phyloP scores from a whole-genome alignment of 2,329 filamentous ascomycete species.

The Colletotrichum siamense region DNA sequence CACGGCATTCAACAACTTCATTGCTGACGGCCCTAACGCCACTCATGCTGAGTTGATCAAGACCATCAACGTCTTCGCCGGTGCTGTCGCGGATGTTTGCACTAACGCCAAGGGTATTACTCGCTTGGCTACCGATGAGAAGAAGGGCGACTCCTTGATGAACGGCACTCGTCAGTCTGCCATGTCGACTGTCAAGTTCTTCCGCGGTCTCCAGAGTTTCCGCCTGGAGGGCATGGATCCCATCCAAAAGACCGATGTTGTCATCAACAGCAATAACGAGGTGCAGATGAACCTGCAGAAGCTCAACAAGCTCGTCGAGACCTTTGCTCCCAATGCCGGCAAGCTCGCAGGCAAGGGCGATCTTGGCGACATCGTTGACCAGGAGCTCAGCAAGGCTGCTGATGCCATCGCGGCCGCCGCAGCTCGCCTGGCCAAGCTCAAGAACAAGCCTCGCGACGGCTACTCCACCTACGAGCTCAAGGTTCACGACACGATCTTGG shows the following conservation, averaged over 20 bases:
- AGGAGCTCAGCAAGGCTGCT: slow-evolving; percentile 89
- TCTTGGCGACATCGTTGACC: slow-evolving; percentile 90
- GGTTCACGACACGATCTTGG: slow-evolving; percentile 94
- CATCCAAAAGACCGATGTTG: slow-evolving; percentile 92
- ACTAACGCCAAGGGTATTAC: slow-evolving; percentile 96
- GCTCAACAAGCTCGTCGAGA: slow-evolving; percentile 90
- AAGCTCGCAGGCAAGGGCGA: slow-evolving; percentile 85
- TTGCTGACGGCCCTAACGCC: slow-evolving; percentile 93
- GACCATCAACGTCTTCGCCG: slow-evolving; percentile 87
- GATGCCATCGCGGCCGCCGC: slow-evolving; percentile 94
- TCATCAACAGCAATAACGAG: slow-evolving; percentile 97
- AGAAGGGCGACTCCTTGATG: slow-evolving; percentile 87
- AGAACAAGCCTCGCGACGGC: slow-evolving; percentile 94
- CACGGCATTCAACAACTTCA: slow-evolving; percentile 97
- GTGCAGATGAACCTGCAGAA: slow-evolving; percentile 93
- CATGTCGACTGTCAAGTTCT: slow-evolving; percentile 88
- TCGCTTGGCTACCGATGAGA: slow-evolving; percentile 92
- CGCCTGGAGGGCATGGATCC: slow-evolving; percentile 89
- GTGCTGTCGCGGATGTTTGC: slow-evolving; percentile 90
- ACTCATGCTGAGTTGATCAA: slow-evolving; percentile 91
- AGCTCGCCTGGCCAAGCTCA: slow-evolving; percentile 86
- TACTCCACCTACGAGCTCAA: slow-evolving; percentile 96
- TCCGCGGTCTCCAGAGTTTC: slow-evolving; percentile 93
- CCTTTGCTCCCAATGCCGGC: slow-evolving; percentile 85
- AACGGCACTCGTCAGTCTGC: slow-evolving; percentile 85